A percentile compares a stretch with the other conserved stretches of the same genome.
phyloP scores from a whole-genome alignment of 768 basidiomycete genomes.

The Mrakia gelida region DNA sequence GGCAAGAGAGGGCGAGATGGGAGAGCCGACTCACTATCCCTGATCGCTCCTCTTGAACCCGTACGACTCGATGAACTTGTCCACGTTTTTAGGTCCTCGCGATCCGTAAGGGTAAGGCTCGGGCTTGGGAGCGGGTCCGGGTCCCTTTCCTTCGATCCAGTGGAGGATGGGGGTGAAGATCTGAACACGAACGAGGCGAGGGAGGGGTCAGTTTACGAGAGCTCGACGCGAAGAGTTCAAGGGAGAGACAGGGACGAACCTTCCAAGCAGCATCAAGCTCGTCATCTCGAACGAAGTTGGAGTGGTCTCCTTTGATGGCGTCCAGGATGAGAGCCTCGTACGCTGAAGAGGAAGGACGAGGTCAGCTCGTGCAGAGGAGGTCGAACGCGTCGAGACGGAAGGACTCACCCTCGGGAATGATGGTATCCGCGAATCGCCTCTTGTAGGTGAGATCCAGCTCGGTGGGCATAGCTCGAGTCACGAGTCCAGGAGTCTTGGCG shows the following conservation, averaged over 20 bases:
- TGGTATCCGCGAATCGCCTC: conserved; percentile 79
- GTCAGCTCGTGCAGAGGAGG: not conserved
- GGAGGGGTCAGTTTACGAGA: not conserved
- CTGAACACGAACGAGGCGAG: not conserved
- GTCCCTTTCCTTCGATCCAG: conserved; percentile 83
- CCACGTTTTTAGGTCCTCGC: conserved; percentile 82
- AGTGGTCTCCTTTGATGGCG: conserved; percentile 95
- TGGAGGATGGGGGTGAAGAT: conserved; percentile 63
- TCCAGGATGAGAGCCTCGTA: conserved; percentile 83
- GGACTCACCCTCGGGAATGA: conserved; percentile 83
- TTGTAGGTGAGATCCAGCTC: conserved; percentile 99
- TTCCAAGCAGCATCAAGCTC: conserved; percentile 98
- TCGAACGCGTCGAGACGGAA: not conserved
- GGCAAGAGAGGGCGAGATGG: conserved; percentile 10
- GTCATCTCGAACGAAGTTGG: conserved; percentile 97
- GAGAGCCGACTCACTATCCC: conserved; percentile 62
- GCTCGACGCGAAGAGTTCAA: not conserved
- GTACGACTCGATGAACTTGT: conserved; percentile 65
- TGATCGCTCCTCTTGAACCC: conserved; percentile 66
- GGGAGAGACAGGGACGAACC: conserved; percentile 50
- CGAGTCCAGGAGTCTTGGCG: conserved; percentile 85
- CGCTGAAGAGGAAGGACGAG: conserved; percentile 1
- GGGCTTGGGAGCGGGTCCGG: conserved; percentile 62
- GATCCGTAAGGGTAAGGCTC: conserved; percentile 85
- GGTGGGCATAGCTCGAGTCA: conserved; percentile 83